These are phyloP conservation scores for Debaryomycetaceae sp. DNA, from an alignment of 1,139 yeast species.

Conservation along the genomic window DNA sequence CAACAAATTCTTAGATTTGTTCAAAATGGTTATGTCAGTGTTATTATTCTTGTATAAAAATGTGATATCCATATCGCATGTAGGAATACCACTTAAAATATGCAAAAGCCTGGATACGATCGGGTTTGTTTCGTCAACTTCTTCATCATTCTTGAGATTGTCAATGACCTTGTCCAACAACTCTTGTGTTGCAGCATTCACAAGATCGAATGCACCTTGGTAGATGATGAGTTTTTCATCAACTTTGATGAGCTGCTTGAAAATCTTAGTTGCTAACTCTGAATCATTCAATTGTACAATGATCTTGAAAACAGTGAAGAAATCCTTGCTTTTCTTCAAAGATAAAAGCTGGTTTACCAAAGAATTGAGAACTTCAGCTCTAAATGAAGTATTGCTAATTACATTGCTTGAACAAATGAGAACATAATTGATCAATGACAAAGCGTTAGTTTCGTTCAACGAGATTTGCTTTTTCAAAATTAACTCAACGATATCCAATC, in stretches of 20 bases:
- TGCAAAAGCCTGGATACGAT: slow-evolving; percentile 49
- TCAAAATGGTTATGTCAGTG: slow-evolving; percentile 78
- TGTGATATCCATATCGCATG: slow-evolving; percentile 89
- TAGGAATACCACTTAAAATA: slow-evolving; percentile 88
- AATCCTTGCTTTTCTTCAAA: slow-evolving; percentile 70
- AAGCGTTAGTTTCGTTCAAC: slow-evolving; percentile 42
- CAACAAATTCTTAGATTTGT: slow-evolving; percentile 73
- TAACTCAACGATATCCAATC: slow-evolving; percentile 74
- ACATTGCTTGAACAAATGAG: slow-evolving; percentile 71
- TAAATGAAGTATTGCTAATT: slow-evolving; percentile 57
- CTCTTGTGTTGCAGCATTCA: slow-evolving; percentile 90
- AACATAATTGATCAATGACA: slow-evolving; percentile 67
- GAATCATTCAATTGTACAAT: slow-evolving; percentile 85
- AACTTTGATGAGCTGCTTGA: slow-evolving; percentile 53
- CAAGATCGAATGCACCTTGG: slow-evolving; percentile 95
- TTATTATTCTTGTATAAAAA: slow-evolving; percentile 84
- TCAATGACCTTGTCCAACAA: slow-evolving; percentile 61
- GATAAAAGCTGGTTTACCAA: slow-evolving; percentile 60
- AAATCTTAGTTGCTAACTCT: slow-evolving; percentile 62
- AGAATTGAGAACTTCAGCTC: slow-evolving; percentile 58
- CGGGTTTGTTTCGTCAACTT: slow-evolving; percentile 31
- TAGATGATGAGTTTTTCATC: slow-evolving; percentile 58
- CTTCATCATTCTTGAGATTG: slow-evolving; percentile 40
- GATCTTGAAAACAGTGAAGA: slow-evolving; percentile 73
- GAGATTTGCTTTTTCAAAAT: slow-evolving; percentile 51